A percentile compares a stretch with the other conserved stretches of the same genome.
phyloP scores from a whole-genome alignment of 2,329 filamentous ascomycete species.

The Xenosphaeropsis pyriputrescens region DNA sequence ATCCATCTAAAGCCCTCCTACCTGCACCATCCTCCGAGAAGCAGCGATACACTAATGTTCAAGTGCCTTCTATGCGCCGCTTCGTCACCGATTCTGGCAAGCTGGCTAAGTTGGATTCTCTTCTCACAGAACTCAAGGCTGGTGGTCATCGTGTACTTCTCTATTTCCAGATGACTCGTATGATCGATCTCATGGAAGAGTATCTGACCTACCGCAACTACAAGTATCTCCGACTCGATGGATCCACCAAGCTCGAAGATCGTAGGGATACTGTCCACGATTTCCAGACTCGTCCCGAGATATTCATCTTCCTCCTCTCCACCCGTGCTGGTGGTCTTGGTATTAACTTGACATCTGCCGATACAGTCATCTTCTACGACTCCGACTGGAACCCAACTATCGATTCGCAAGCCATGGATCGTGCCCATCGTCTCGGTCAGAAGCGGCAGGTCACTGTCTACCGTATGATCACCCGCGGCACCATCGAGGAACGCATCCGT shows the following conservation, averaged over 20 bases:
- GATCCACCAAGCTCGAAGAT: slow-evolving; percentile 94
- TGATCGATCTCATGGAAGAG: slow-evolving; percentile 99
- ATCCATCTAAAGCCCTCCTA: slow-evolving; percentile 51
- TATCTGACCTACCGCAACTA: slow-evolving; percentile 98
- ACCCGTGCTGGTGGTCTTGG: slow-evolving; percentile 94
- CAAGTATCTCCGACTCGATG: slow-evolving; percentile 94
- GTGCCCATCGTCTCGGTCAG: slow-evolving; percentile 92
- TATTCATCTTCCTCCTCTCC: slow-evolving; percentile 92
- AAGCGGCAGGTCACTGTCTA: slow-evolving; percentile 95
- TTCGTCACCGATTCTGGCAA: slow-evolving; percentile 98
- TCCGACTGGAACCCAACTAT: slow-evolving; percentile 99
- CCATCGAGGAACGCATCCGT: slow-evolving; percentile 94
- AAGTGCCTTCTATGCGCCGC: slow-evolving; percentile 88
- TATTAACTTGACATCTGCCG: slow-evolving; percentile 92
- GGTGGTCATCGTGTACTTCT: slow-evolving; percentile 85
- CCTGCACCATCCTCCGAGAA: slow-evolving; percentile 70
- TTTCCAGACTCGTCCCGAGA: slow-evolving; percentile 87
- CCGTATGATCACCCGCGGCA: slow-evolving; percentile 88
- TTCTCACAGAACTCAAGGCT: slow-evolving; percentile 82
- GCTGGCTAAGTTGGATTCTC: slow-evolving; percentile 74
- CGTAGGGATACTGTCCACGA: slow-evolving; percentile 90
- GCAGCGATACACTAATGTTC: slow-evolving; percentile 76
- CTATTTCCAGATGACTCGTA: slow-evolving; percentile 99
- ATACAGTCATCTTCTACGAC: slow-evolving; percentile 99
- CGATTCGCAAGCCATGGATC: slow-evolving; percentile 97